phyloP scores from a whole-genome alignment of 306 rosid species.

The Delonix regia region DNA sequence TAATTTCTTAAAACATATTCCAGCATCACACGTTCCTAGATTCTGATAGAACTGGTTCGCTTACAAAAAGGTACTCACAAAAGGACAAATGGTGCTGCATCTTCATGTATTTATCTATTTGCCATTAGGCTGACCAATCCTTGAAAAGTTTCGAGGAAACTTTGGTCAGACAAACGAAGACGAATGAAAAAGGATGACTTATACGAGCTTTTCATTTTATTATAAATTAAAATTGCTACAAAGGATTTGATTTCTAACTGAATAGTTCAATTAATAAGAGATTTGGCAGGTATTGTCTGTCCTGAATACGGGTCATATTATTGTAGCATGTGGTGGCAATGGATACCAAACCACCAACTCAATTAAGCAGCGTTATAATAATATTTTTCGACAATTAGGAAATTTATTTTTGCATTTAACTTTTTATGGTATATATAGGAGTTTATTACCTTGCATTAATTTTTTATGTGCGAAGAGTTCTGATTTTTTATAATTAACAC shows the following conservation, averaged over 20 bases:
- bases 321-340: neutral
- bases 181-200: neutral
- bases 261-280: neutral
- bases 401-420: neutral
- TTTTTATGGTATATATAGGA: too few relatives aligned
- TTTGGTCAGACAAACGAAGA: neutral
- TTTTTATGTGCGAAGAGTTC: neutral
- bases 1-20: neutral
- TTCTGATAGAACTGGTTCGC: constrained; percentile 6
- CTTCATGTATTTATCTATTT: neutral
- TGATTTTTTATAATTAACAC: neutral
- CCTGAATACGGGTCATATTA: neutral
- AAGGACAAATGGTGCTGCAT: constrained; percentile 5
- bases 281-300: neutral
- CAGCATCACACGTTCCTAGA: constrained; percentile 7
- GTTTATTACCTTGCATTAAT: neutral
- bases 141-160: neutral
- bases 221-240: too few relatives aligned
- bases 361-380: neutral
- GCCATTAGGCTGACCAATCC: neutral
- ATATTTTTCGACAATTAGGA: neutral
- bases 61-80: neutral
- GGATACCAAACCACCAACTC: neutral
- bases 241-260: too few relatives aligned
- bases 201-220: neutral